Percentiles rank a stretch among this genome's conserved stretches.
phyloP scores from a whole-genome alignment of 495 filamentous ascomycete genomes.

The Chaetomidium leptoderma region DNA sequence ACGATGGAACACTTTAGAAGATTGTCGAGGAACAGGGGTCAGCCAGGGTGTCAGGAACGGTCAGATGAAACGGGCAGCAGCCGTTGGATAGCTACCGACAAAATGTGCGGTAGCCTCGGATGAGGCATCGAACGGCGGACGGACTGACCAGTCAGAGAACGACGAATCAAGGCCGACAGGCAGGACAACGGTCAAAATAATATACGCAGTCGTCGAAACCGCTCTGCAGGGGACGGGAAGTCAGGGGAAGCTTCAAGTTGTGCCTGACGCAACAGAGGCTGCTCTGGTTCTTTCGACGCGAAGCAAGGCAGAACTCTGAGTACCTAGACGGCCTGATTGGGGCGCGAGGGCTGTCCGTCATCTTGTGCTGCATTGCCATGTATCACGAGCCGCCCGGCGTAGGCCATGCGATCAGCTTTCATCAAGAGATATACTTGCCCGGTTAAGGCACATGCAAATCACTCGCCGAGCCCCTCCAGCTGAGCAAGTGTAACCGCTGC shows the following conservation, averaged over 20 bases:
- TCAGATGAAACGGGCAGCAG: neutral
- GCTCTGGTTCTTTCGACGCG: neutral
- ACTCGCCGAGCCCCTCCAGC: neutral
- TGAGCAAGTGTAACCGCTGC: neutral
- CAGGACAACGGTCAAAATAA: neutral
- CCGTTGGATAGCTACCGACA: neutral
- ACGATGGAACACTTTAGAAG: slow-evolving; percentile 16
- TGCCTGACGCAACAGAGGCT: neutral
- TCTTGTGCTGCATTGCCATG: neutral
- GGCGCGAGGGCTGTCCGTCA: neutral
- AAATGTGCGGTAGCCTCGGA: slow-evolving; percentile 4
- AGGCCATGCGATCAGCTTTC: no score
- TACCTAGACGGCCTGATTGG: neutral
- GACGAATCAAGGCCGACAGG: neutral
- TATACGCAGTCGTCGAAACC: no score
- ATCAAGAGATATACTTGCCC: neutral
- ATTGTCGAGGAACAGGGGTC: neutral
- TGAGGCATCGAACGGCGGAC: slow-evolving; percentile 5
- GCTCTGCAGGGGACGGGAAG: no score
- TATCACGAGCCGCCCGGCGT: neutral
- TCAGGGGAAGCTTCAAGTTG: no score
- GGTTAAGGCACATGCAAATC: neutral
- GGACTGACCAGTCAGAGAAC: neutral
- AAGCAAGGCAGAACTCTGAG: neutral
- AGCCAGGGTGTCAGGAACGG: neutral